A percentile compares a stretch with the other conserved stretches of the same genome.
These are phyloP conservation scores for Seiridium cupressi DNA, from an alignment of 2,329 filamentous ascomycete species.

Conservation along the genomic window DNA sequence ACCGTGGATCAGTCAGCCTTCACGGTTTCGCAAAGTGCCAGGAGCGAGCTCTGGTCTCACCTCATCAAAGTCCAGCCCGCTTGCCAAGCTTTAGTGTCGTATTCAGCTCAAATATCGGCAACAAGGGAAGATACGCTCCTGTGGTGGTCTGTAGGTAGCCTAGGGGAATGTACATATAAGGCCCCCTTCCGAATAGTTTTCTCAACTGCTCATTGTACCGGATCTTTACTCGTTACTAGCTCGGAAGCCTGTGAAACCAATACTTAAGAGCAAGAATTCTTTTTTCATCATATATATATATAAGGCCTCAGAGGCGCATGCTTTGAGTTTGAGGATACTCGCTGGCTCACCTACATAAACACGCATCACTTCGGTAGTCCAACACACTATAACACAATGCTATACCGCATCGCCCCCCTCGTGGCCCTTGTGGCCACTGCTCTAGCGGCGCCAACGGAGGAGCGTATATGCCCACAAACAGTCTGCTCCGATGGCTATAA, in stretches of 20 bases:
- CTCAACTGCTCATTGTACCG: no score
- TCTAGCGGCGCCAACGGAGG: not conserved
- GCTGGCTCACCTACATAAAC: no score
- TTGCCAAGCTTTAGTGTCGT: not conserved
- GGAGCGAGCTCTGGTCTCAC: not conserved
- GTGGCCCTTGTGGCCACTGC: not conserved
- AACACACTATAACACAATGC: not conserved
- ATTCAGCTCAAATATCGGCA: not conserved
- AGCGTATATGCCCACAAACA: not conserved
- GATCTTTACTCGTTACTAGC: no score
- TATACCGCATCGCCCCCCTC: not conserved
- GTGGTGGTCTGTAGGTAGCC: not conserved
- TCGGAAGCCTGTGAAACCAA: no score
- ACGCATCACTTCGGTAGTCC: no score
- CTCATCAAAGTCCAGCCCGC: not conserved
- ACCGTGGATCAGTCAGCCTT: no score
- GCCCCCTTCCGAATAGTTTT: no score
- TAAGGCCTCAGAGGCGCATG: no score
- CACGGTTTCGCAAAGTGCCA: no score
- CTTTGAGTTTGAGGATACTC: no score
- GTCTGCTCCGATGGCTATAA: not conserved
- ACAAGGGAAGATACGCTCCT: not conserved
- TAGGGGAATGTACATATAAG: not conserved
- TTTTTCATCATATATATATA: no score
- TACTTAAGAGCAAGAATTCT: no score